Conservation (phyloP, 1,284 basidiomycete species). For the Pseudomicrostroma phylloplanum region DNA sequence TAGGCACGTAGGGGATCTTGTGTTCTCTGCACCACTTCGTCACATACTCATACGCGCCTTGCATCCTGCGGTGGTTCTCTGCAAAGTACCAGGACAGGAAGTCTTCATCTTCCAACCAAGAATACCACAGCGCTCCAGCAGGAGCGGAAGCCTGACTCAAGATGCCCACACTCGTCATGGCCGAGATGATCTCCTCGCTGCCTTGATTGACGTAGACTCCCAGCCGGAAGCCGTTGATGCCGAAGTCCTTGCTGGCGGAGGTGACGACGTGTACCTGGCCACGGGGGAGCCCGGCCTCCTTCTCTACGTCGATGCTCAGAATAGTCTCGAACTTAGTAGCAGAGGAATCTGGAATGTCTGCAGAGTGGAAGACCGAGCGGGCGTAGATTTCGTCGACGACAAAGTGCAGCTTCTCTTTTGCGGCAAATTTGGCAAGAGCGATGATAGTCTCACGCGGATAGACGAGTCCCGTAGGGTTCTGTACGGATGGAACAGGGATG, state of each 20-base stretch:
- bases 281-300: constrained; percentile 23
- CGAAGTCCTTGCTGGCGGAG: constrained; percentile 36
- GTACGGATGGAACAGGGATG: background rate
- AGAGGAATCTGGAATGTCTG: constrained; percentile 11
- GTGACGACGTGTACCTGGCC: constrained; percentile 34
- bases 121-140: constrained; percentile 21
- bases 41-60: constrained; percentile 19
- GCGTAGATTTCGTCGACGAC: constrained; percentile 44
- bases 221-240: constrained; percentile 36
- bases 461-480: constrained; percentile 32
- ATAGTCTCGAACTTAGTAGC: constrained; percentile 25
- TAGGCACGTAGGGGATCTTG: constrained; percentile 20
- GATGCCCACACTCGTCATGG: constrained; percentile 21
- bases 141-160: constrained; percentile 24
- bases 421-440: constrained; percentile 26
- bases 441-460: constrained; percentile 29
- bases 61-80: constrained; percentile 26
- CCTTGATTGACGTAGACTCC: constrained; percentile 30
- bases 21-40: constrained; percentile 19
- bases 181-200: constrained; percentile 5
- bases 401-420: constrained; percentile 31
- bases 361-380: constrained; percentile 23
- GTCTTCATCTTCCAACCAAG: constrained; percentile 20
- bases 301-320: constrained; percentile 24
- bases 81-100: constrained; percentile 31